Percentiles rank a stretch among this genome's conserved stretches.
These are phyloP conservation scores for Allium cepa DNA, from an alignment of 106 monocot genomes.

Conservation along the genomic window DNA sequence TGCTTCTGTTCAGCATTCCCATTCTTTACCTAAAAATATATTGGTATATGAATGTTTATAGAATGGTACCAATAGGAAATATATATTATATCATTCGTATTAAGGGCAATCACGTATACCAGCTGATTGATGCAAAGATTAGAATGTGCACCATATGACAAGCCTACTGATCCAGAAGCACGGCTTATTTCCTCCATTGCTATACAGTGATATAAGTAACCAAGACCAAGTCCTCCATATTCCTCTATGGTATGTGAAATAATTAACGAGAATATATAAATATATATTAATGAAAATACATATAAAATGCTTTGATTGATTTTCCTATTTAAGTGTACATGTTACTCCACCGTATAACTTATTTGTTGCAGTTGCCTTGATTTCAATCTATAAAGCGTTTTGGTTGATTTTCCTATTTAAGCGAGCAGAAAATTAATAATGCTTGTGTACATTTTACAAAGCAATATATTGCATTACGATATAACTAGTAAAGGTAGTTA, in stretches of 20 bases:
- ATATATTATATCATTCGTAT: no score
- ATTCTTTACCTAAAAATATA: constrained; percentile 59
- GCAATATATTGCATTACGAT: no score
- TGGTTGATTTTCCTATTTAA: no score
- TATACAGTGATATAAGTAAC: constrained; percentile 92
- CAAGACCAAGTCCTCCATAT: constrained; percentile 93
- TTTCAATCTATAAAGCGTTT: no score
- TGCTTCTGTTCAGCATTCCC: constrained; percentile 66
- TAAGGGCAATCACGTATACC: constrained; percentile 30
- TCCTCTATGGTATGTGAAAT: constrained; percentile 43
- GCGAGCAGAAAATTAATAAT: no score
- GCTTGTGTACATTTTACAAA: no score
- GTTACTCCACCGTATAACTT: background rate
- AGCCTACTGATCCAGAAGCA: constrained; percentile 92
- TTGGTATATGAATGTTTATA: background rate
- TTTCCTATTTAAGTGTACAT: background rate
- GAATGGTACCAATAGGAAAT: background rate
- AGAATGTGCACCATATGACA: constrained; percentile 98
- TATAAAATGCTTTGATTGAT: background rate
- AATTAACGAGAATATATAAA: no score
- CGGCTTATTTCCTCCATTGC: constrained; percentile 98
- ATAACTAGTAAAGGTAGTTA: no score
- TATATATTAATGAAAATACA: background rate
- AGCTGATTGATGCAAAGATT: constrained; percentile 98
- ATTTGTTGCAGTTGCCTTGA: no score